Evolutionary conservation across 1,139 yeast genomes (phyloP).

Genomic region (Diutina catenulata): DNA sequence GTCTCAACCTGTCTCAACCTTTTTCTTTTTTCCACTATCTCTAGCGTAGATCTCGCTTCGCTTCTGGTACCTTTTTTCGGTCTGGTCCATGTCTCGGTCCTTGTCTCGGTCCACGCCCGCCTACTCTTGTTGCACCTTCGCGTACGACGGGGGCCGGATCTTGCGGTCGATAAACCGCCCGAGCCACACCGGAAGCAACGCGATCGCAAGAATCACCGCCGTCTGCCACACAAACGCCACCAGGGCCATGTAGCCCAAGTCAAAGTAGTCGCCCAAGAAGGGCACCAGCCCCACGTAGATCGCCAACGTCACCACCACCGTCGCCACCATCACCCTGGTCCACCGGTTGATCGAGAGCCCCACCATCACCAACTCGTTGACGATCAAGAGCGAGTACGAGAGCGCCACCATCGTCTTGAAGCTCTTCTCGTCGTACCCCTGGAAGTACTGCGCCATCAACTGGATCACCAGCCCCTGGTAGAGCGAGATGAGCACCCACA

Average conservation of each 20-base stretch:
- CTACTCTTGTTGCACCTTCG: conserved; percentile 77
- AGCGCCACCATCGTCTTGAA: conserved; percentile 77
- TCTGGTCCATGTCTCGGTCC: too few species aligned
- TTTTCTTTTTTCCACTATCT: too few species aligned
- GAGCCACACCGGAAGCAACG: conserved; percentile 85
- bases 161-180: conserved; percentile 62
- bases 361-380: conserved; percentile 89
- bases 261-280: conserved; percentile 73
- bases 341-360: conserved; percentile 85
- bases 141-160: conserved; percentile 89
- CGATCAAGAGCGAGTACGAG: conserved; percentile 66
- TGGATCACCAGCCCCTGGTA: conserved; percentile 84
- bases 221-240: conserved; percentile 61
- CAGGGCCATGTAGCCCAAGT: conserved; percentile 49
- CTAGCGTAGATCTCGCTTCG: too few species aligned
- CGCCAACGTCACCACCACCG: conserved; percentile 60
- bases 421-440: conserved; percentile 41
- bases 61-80: too few species aligned
- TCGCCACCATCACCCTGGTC: conserved; percentile 66
- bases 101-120: too few species aligned
- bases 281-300: conserved; percentile 71
- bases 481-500: conserved; percentile 81
- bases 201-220: conserved; percentile 48
- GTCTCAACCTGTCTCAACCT: too few species aligned
- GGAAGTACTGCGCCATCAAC: conserved; percentile 63